phyloP scores from a whole-genome alignment of 495 filamentous ascomycete genomes.

The Penicillium manginii region DNA sequence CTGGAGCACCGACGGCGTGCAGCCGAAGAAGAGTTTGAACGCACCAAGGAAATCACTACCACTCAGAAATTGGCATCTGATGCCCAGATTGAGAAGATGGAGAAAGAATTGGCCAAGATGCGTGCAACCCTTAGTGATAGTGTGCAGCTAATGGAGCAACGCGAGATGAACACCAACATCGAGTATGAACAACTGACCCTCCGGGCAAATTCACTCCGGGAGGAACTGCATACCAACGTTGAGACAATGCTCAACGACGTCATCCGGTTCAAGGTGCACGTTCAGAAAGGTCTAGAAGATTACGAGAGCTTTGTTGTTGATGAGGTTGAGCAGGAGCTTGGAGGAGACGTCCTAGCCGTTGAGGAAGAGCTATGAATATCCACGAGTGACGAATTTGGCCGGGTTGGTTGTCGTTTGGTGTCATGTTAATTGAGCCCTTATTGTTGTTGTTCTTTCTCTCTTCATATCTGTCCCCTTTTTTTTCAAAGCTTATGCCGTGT shows the following conservation, averaged over 20 bases:
- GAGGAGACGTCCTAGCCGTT: slow-evolving; percentile 45
- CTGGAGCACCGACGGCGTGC: slow-evolving; percentile 83
- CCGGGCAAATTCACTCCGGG: slow-evolving; percentile 78
- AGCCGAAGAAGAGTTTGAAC: slow-evolving; percentile 91
- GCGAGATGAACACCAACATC: slow-evolving; percentile 95
- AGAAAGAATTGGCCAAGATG: slow-evolving; percentile 95
- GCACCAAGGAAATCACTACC: slow-evolving; percentile 83
- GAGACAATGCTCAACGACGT: slow-evolving; percentile 96
- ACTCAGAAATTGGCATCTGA: slow-evolving; percentile 87
- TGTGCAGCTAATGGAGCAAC: slow-evolving; percentile 90
- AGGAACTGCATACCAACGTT: slow-evolving; percentile 94
- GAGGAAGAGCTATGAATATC: slow-evolving; percentile 39
- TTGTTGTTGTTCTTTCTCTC: slow-evolving; percentile 5
- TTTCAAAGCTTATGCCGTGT: neutral
- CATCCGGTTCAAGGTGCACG: slow-evolving; percentile 97
- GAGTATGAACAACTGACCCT: slow-evolving; percentile 94
- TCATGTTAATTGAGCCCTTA: slow-evolving; percentile 24
- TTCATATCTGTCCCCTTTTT: neutral
- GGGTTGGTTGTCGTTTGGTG: slow-evolving; percentile 12
- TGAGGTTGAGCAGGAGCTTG: slow-evolving; percentile 84
- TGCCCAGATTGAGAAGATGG: slow-evolving; percentile 96
- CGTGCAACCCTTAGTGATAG: slow-evolving; percentile 80
- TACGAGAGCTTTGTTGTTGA: slow-evolving; percentile 91
- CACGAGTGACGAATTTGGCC: slow-evolving; percentile 8
- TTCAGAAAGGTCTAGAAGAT: slow-evolving; percentile 88